Evolutionary conservation across 2,329 filamentous ascomycete species (phyloP).

Genomic region (Penicillium sp.): DNA sequence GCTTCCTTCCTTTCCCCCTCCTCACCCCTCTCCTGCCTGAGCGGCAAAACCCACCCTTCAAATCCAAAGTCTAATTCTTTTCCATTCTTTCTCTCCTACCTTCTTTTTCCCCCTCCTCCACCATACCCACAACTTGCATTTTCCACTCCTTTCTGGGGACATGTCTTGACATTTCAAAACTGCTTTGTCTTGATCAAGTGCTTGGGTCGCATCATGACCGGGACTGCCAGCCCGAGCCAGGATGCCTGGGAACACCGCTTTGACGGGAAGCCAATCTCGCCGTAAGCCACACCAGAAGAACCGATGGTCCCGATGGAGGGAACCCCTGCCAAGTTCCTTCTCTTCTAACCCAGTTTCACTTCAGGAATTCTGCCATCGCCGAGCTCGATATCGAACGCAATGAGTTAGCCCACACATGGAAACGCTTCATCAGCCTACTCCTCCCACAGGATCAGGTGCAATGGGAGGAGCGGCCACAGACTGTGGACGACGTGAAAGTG

Average conservation of each 20-base stretch:
- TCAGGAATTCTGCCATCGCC: slow-evolving; percentile 31
- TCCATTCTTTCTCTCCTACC: not conserved
- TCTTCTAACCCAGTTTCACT: not conserved
- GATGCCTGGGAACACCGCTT: slow-evolving; percentile 28
- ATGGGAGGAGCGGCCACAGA: slow-evolving; percentile 30
- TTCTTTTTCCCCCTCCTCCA: not conserved
- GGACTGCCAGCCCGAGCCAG: slow-evolving; percentile 5
- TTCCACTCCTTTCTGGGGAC: slow-evolving; percentile 17
- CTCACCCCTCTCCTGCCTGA: not conserved
- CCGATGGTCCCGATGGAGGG: not conserved
- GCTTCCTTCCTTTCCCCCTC: not conserved
- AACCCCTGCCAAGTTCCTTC: not conserved
- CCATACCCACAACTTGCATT: slow-evolving; percentile 14
- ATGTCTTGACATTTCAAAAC: slow-evolving; percentile 16
- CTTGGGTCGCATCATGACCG: slow-evolving; percentile 22
- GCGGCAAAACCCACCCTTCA: slow-evolving; percentile 23
- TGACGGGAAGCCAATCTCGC: slow-evolving; percentile 29
- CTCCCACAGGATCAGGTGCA: slow-evolving; percentile 28
- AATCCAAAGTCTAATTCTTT: slow-evolving; percentile 9
- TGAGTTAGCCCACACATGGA: slow-evolving; percentile 38
- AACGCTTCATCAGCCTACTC: slow-evolving; percentile 32
- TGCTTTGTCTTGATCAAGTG: slow-evolving; percentile 1
- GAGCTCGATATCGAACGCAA: slow-evolving; percentile 40
- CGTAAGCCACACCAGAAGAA: slow-evolving; percentile 20
- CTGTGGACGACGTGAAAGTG: slow-evolving; percentile 27